Percentiles rank a stretch among this genome's conserved stretches.
These are phyloP conservation scores for Penicillium soppii DNA, from an alignment of 495 filamentous ascomycete genomes.

Conservation along the genomic window DNA sequence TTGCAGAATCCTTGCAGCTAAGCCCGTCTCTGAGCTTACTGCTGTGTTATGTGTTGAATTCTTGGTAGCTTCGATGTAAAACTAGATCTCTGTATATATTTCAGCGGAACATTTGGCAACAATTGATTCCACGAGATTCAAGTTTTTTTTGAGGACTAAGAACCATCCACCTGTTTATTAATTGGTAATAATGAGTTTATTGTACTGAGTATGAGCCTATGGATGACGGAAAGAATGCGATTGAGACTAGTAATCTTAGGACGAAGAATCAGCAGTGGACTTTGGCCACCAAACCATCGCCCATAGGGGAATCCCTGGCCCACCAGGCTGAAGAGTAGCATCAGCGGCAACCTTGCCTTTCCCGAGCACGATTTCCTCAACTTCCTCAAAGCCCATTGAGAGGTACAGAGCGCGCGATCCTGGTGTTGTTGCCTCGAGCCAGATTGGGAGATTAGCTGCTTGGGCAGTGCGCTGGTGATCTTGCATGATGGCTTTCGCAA, in stretches of 20 bases:
- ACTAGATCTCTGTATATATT: too few species aligned
- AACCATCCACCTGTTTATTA: too few species aligned
- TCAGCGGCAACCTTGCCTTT: conserved; percentile 25
- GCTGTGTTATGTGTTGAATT: too few species aligned
- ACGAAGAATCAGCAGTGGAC: neutral
- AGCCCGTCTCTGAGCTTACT: too few species aligned
- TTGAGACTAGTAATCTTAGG: neutral
- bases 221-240: neutral
- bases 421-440: conserved; percentile 28
- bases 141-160: too few species aligned
- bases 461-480: conserved; percentile 20
- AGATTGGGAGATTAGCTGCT: conserved; percentile 25
- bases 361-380: conserved; percentile 24
- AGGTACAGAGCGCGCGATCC: conserved; percentile 24
- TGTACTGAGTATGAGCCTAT: neutral
- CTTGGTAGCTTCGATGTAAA: too few species aligned
- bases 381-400: conserved; percentile 27
- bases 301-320: conserved; percentile 24
- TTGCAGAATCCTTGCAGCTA: conserved; percentile 8
- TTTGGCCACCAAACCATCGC: conserved; percentile 36
- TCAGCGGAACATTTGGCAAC: too few species aligned
- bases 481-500: conserved; percentile 25
- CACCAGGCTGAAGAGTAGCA: conserved; percentile 19
- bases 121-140: too few species aligned
- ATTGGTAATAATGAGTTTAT: neutral